Evolutionary conservation across 1,284 basidiomycete genomes (phyloP).

Genomic region (Tylopilus orsonianus): DNA sequence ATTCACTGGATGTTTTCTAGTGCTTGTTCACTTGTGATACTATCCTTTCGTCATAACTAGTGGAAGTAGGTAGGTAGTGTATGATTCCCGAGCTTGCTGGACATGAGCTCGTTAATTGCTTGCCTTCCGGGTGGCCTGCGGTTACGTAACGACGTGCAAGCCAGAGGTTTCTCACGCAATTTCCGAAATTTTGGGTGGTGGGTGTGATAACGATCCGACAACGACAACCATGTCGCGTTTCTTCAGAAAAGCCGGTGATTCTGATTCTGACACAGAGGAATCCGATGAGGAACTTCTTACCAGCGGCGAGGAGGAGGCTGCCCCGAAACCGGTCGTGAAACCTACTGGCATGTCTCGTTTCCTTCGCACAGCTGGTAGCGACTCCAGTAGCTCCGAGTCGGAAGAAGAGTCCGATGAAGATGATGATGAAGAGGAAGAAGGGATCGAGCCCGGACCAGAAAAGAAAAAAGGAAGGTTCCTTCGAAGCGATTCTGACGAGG

Average conservation of each 20-base stretch:
- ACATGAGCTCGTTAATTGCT: constrained; percentile 14
- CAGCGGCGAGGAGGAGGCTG: constrained; percentile 67
- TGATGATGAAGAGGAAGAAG: no score
- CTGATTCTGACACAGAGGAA: constrained; percentile 74
- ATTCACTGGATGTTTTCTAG: constrained; percentile 79
- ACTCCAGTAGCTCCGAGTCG: constrained; percentile 42
- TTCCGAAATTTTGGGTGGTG: constrained; percentile 22
- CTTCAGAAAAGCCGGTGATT: constrained; percentile 82
- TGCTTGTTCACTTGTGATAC: constrained; percentile 7
- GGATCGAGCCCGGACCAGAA: constrained; percentile 41
- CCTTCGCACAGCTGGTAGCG: constrained; percentile 54
- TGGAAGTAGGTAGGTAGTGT: constrained; percentile 19
- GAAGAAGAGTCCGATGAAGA: constrained; percentile 51
- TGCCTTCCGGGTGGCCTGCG: no score
- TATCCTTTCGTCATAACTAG: constrained; percentile 9
- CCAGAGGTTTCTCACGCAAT: constrained; percentile 15
- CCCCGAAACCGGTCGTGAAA: constrained; percentile 52
- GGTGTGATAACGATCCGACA: constrained; percentile 29
- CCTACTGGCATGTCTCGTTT: constrained; percentile 73
- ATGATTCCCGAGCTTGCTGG: constrained; percentile 14
- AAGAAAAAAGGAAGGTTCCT: constrained; percentile 52
- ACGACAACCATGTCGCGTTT: constrained; percentile 73
- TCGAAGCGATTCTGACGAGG: constrained; percentile 58
- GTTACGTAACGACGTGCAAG: constrained; percentile 29
- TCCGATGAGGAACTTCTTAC: constrained; percentile 83